Evolutionary conservation across 148 eudicot species (phyloP).

Genomic region (Rhododendron kiyosumense): DNA sequence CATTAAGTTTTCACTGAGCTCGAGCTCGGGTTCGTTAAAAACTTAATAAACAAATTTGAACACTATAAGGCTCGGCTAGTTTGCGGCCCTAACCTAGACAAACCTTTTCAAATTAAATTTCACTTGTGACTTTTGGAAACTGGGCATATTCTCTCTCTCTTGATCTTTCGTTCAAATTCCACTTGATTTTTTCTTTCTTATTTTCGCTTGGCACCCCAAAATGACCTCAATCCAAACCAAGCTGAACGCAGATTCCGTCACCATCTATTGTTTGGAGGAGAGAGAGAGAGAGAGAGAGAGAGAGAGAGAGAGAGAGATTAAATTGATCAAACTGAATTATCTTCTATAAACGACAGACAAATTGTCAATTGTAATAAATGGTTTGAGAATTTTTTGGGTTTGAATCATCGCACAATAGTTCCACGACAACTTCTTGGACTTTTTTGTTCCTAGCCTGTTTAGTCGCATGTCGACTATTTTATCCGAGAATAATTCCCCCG

Average conservation of each 20-base stretch:
- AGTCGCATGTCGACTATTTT: neutral
- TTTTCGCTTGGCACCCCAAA: neutral
- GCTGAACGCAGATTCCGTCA: neutral
- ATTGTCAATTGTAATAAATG: neutral
- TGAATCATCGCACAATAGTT: neutral
- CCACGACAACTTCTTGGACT: neutral
- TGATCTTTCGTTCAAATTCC: neutral
- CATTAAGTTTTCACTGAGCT: too few relatives aligned
- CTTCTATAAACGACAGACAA: neutral
- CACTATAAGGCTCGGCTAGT: too few relatives aligned
- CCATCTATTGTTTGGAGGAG: neutral
- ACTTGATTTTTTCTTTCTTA: neutral
- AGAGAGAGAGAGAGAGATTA: neutral
- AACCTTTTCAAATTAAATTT: neutral
- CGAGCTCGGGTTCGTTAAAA: too few relatives aligned
- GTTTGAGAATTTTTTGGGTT: neutral
- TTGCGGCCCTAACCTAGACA: too few relatives aligned
- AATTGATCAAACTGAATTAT: neutral
- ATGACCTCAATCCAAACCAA: neutral
- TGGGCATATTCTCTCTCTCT: neutral
- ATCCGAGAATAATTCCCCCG: neutral
- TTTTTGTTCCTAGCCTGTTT: neutral
- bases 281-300: neutral
- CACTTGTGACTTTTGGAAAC: neutral
- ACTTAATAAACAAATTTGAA: too few relatives aligned